Evolutionary conservation across 176 grass and related monocot genomes (phyloP).

Genomic region (Poa annua): DNA sequence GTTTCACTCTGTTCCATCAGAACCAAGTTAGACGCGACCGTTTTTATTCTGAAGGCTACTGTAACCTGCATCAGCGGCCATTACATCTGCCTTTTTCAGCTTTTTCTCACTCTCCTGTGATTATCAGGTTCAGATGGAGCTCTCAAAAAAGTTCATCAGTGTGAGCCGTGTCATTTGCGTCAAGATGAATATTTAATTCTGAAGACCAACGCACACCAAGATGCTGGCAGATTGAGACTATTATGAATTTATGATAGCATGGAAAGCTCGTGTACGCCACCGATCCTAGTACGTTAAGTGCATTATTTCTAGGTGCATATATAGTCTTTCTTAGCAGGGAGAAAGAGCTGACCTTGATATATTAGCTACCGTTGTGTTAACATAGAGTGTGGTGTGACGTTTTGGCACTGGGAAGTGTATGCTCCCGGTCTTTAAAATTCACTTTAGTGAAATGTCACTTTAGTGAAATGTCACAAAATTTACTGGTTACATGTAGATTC

Average conservation of each 20-base stretch:
- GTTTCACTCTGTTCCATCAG: too few species aligned
- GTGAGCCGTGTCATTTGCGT: not conserved
- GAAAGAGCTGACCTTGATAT: slow-evolving; percentile 30
- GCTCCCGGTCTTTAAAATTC: too few species aligned
- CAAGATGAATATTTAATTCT: not conserved
- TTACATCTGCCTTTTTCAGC: not conserved
- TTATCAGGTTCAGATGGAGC: not conserved
- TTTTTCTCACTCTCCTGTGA: not conserved
- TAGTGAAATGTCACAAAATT: too few species aligned
- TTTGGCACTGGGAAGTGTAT: too few species aligned
- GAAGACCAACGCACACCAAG: not conserved
- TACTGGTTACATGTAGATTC: too few species aligned
- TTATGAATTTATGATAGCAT: not conserved
- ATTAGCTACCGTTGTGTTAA: slow-evolving; percentile 12
- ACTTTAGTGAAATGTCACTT: too few species aligned
- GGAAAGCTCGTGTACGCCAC: not conserved
- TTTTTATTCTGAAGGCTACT: too few species aligned
- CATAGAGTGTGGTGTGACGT: too few species aligned
- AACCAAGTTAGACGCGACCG: too few species aligned
- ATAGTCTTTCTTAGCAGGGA: not conserved
- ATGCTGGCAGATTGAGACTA: not conserved
- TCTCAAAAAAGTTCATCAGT: not conserved
- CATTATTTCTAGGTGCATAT: slow-evolving; percentile 31
- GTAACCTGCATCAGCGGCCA: not conserved
- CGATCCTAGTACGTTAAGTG: not conserved